Evolutionary conservation across 148 eudicot genomes (phyloP).

Genomic region (Agrostemma githago): DNA sequence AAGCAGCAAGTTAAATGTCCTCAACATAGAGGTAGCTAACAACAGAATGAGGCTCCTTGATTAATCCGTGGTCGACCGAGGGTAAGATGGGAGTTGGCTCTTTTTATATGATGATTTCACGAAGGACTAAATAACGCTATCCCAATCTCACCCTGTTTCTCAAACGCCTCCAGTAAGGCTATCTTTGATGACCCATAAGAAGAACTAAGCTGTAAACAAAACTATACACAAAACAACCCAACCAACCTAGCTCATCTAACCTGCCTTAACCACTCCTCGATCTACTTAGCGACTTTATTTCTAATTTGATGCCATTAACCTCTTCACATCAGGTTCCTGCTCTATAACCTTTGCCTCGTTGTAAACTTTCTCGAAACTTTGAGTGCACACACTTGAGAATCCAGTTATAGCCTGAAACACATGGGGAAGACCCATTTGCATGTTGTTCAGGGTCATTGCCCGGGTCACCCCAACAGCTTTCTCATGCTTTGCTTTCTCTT

Average conservation of each 20-base stretch:
- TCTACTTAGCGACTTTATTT: not conserved
- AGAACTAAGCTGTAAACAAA: not conserved
- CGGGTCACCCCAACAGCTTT: conserved; percentile 67
- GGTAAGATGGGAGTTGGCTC: not conserved
- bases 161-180: not conserved
- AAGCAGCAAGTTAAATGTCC: not conserved
- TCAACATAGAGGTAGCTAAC: not conserved
- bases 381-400: conserved; percentile 69
- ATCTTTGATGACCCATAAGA: not conserved
- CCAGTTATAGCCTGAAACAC: conserved; percentile 87
- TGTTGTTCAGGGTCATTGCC: conserved; percentile 74
- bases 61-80: not conserved
- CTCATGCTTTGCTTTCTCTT: conserved; percentile 76
- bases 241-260: not conserved
- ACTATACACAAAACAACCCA: not conserved
- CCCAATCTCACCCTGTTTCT: not conserved
- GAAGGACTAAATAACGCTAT: not conserved
- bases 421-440: conserved; percentile 87
- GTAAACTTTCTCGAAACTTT: conserved; percentile 62
- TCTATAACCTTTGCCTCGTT: conserved; percentile 53
- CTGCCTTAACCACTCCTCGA: not conserved
- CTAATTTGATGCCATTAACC: conserved; percentile 30
- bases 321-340: conserved; percentile 57
- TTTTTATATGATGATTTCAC: not conserved
- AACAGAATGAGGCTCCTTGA: not conserved